Conservation (phyloP, 495 filamentous ascomycete genomes). For the Bryoglossum gracile region DNA sequence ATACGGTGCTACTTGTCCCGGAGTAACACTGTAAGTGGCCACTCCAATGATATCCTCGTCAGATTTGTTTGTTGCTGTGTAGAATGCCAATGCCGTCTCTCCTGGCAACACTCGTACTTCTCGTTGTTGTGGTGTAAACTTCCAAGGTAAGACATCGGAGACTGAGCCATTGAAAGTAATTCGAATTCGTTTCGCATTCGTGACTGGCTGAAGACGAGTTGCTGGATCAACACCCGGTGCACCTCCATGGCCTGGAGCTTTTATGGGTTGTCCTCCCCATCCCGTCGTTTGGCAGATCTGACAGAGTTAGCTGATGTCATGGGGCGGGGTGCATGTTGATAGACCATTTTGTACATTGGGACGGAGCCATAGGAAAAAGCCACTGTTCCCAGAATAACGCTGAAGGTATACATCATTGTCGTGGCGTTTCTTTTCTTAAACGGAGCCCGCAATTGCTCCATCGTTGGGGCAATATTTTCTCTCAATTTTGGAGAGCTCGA, state of each 20-base stretch:
- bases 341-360: slow-evolving; percentile 94
- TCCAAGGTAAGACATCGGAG: slow-evolving; percentile 94
- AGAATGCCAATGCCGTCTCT: slow-evolving; percentile 96
- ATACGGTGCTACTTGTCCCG: slow-evolving; percentile 91
- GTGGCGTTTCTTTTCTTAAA: slow-evolving; percentile 53
- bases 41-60: slow-evolving; percentile 93
- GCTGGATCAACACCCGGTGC: slow-evolving; percentile 52
- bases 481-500: slow-evolving; percentile 19
- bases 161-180: slow-evolving; percentile 95
- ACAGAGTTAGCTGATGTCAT: too few relatives aligned
- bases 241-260: slow-evolving; percentile 60
- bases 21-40: slow-evolving; percentile 94
- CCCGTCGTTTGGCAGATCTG: slow-evolving; percentile 96
- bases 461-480: slow-evolving; percentile 35
- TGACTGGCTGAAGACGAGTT: slow-evolving; percentile 70
- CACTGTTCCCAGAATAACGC: slow-evolving; percentile 81
- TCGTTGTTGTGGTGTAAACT: slow-evolving; percentile 92
- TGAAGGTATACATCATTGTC: slow-evolving; percentile 67
- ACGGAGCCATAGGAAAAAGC: slow-evolving; percentile 93
- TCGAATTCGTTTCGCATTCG: slow-evolving; percentile 71
- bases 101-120: slow-evolving; percentile 93
- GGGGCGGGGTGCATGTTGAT: slow-evolving; percentile 10
- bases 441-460: slow-evolving; percentile 47
- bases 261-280: slow-evolving; percentile 88
- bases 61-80: slow-evolving; percentile 88